Conservation (phyloP, 2,329 filamentous ascomycete genomes). For the Aspergillus neoniger region DNA sequence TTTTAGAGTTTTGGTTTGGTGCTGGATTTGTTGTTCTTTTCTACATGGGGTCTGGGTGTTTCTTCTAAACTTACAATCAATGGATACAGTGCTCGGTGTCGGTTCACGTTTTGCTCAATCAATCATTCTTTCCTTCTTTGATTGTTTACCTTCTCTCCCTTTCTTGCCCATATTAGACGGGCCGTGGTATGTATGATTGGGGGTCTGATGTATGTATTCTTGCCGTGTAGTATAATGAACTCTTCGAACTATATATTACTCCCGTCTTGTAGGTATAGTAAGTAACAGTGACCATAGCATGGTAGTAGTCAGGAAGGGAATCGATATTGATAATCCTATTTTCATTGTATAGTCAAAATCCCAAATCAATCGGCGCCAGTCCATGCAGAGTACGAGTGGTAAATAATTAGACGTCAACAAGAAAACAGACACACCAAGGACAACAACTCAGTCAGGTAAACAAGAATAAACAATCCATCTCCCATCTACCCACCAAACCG, state of each 20-base stretch:
- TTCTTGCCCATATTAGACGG: not conserved
- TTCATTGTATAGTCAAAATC: not conserved
- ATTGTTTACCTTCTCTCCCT: not conserved
- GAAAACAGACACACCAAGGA: no score
- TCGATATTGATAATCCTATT: not conserved
- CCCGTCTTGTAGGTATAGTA: no score
- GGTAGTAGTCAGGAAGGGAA: no score
- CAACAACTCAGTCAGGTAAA: no score
- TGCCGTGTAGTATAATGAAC: not conserved
- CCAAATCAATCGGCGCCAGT: not conserved
- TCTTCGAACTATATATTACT: no score
- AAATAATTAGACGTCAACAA: no score
- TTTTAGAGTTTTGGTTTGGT: not conserved
- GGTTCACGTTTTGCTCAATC: not conserved
- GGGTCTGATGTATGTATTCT: not conserved
- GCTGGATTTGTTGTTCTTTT: not conserved
- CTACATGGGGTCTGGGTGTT: not conserved
- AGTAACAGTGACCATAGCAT: no score
- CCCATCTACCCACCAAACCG: no score
- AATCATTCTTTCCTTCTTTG: not conserved
- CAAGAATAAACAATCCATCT: no score
- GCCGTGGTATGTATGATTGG: not conserved
- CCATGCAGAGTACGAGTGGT: no score
- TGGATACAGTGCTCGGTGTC: not conserved
- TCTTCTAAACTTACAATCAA: no score